These are phyloP conservation scores for Trichoderma semiorbis DNA, from an alignment of 2,329 filamentous ascomycete species.

Conservation along the genomic window DNA sequence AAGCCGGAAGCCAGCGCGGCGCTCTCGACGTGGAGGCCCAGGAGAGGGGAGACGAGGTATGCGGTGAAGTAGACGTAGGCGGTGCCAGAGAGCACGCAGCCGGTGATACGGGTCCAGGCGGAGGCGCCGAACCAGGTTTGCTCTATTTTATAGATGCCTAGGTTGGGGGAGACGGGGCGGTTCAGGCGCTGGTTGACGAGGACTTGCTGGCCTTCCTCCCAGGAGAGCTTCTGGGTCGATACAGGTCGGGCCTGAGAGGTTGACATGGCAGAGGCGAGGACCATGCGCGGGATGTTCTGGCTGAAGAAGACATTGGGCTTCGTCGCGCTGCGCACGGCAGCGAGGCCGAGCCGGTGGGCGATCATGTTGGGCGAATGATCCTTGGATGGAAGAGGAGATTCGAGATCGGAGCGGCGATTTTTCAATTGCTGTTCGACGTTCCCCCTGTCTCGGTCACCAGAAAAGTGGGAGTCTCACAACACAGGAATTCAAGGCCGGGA, in stretches of 20 bases:
- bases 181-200: slow-evolving; percentile 76
- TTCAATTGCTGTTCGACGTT: background rate
- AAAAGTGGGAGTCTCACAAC: too few species aligned
- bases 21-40: slow-evolving; percentile 62
- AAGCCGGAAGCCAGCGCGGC: slow-evolving; percentile 59
- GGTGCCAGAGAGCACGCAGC: slow-evolving; percentile 63
- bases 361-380: slow-evolving; percentile 45
- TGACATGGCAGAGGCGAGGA: slow-evolving; percentile 40
- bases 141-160: slow-evolving; percentile 79
- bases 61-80: slow-evolving; percentile 77
- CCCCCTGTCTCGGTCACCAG: too few species aligned
- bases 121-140: slow-evolving; percentile 79
- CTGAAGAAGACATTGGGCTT: slow-evolving; percentile 45
- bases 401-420: background rate
- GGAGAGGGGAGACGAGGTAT: slow-evolving; percentile 75
- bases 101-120: slow-evolving; percentile 80
- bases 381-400: background rate
- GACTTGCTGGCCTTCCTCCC: slow-evolving; percentile 56
- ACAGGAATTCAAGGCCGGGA: too few species aligned
- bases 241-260: slow-evolving; percentile 47
- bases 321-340: slow-evolving; percentile 52
- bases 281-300: slow-evolving; percentile 46
- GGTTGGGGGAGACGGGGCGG: slow-evolving; percentile 81
- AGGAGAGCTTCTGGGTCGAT: slow-evolving; percentile 56
- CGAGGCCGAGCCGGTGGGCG: slow-evolving; percentile 55